Evolutionary conservation across 1,139 yeast species (phyloP), one percentile per base, ranked within the genome.

Genomic region (Groenewaldozyma sp.): DNA sequence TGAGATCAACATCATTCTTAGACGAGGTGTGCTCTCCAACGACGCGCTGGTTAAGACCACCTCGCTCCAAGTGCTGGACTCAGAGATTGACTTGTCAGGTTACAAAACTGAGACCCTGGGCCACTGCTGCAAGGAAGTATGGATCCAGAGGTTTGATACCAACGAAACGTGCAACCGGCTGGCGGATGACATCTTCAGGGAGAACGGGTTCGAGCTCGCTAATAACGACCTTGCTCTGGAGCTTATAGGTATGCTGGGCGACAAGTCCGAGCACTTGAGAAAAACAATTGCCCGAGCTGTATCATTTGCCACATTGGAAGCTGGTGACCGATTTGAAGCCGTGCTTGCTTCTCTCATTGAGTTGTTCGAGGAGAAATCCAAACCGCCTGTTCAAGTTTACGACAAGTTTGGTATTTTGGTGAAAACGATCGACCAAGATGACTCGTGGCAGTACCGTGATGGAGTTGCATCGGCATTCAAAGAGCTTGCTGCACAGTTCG

Each of bases 101-200:
- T 51, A 74, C 55, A 62, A 65, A 5, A 24, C 29, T n/a, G 39
- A 36, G 16, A 13, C 7, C 33, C 26, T 22, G 7, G 26, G 26
- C 7, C 33, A 29, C 22, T 13, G 20, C 18, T 29, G 22, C 20
- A 74, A 70, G 42, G 94, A 88, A 57, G 62, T 91, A 24, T 88
- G 83, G 77, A 78, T 93, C 43, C 73, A 83, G 16, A 71, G 74
- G 43, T 87, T 81, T 56, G 95, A 87, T 55, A 78, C 76, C 36
- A 70, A 68, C 13, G 64, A 69, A 19, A 76, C 78, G 44, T 13
- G 36, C 11, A 71, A 78, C 13, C 80, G 76, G 33, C 54, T 81
- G 24, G 95, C 97, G 0, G 63, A 64, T 21, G 80, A 91, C 2
- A 82, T 93, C 43, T 93, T 96, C 96, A 71, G 73, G 24, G 95